Evolutionary conservation across 192 early-diverging fungal species (phyloP).

Genomic region (Obelidium mucronatum): DNA sequence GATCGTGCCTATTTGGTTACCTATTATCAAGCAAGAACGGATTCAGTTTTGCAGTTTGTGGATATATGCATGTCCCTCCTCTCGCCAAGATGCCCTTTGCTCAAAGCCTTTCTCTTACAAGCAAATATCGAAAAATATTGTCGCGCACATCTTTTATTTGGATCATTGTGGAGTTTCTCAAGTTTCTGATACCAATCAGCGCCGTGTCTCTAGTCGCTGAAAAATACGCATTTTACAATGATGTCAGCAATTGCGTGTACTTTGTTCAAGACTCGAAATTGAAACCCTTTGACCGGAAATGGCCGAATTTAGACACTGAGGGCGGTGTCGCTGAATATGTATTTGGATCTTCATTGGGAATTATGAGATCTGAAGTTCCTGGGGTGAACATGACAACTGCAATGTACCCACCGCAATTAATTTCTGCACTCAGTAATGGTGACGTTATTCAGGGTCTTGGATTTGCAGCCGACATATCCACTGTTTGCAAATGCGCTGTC

Average conservation of each 20-base stretch:
- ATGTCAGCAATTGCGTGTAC: constrained; percentile 22
- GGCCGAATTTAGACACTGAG: constrained; percentile 20
- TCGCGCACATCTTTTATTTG: neutral
- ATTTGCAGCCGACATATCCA: constrained; percentile 18
- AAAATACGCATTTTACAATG: constrained; percentile 16
- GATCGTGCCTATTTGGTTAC: neutral
- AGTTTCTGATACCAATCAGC: neutral
- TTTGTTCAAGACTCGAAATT: constrained; percentile 6
- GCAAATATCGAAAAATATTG: neutral
- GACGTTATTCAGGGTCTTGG: constrained; percentile 6
- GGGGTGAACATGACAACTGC: constrained; percentile 6
- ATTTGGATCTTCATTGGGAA: constrained; percentile 2
- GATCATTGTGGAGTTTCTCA: neutral
- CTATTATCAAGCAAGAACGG: neutral
- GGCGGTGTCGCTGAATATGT: constrained; percentile 17
- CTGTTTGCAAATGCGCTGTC: constrained; percentile 15
- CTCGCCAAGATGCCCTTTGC: neutral
- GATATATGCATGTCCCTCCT: constrained; percentile 17
- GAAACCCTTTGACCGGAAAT: constrained; percentile 5
- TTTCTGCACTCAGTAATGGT: constrained; percentile 10
- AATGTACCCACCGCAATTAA: constrained; percentile 9
- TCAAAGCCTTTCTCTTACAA: neutral
- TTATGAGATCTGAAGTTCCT: constrained; percentile 2
- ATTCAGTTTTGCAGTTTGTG: constrained; percentile 13
- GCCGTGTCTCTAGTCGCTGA: neutral